phyloP scores from a whole-genome alignment of 2,329 filamentous ascomycete genomes.

The Pleurostoma richardsiae region DNA sequence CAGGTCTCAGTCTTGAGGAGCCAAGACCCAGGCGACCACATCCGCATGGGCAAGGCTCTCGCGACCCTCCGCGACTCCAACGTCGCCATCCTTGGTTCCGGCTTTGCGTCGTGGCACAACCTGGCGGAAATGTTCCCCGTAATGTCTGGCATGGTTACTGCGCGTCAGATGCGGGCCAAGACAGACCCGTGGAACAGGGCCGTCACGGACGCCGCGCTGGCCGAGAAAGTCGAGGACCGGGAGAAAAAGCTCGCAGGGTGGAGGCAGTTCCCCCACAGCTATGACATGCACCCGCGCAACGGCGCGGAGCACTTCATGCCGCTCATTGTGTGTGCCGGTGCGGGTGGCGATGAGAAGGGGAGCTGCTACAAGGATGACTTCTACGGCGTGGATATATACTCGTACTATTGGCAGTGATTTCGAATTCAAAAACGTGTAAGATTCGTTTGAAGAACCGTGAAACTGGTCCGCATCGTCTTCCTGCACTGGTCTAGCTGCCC shows the following conservation, averaged over 20 bases:
- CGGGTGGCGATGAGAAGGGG: not conserved
- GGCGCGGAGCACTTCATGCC: slow-evolving; percentile 56
- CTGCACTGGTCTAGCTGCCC: no score
- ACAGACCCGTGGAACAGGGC: slow-evolving; percentile 39
- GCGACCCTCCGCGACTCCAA: slow-evolving; percentile 40
- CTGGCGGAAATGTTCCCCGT: slow-evolving; percentile 38
- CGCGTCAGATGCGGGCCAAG: slow-evolving; percentile 16
- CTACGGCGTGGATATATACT: not conserved
- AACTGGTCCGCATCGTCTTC: no score
- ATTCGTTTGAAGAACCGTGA: no score
- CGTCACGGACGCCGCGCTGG: slow-evolving; percentile 32
- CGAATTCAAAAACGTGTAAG: no score
- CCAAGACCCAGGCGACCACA: slow-evolving; percentile 42
- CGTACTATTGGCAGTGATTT: not conserved
- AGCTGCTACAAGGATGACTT: not conserved
- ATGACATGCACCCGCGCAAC: slow-evolving; percentile 46
- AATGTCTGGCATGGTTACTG: slow-evolving; percentile 9
- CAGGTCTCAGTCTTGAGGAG: slow-evolving; percentile 49
- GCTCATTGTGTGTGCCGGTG: slow-evolving; percentile 34
- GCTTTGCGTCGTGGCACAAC: slow-evolving; percentile 55
- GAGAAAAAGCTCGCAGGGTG: slow-evolving; percentile 36
- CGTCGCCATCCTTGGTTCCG: slow-evolving; percentile 52
- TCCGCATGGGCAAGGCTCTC: slow-evolving; percentile 48
- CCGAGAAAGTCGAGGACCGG: slow-evolving; percentile 25
- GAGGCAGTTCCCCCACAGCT: slow-evolving; percentile 39